These are phyloP conservation scores for Geranium brycei DNA, from an alignment of 345 rosid genomes.

Conservation along the genomic window DNA sequence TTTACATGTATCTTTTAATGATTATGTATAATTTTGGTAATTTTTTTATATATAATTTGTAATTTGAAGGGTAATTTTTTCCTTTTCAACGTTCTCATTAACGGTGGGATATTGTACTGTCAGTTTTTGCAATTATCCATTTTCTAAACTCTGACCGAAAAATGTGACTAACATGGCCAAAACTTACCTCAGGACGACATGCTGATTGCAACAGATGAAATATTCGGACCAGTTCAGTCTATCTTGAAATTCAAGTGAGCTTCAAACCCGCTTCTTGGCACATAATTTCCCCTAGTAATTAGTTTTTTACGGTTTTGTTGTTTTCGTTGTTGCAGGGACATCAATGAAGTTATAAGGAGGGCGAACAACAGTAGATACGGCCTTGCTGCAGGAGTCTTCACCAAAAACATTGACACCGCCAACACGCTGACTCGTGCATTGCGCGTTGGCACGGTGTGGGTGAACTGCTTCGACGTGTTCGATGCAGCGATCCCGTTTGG, in stretches of 20 bases:
- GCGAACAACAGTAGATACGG: conserved; percentile 55
- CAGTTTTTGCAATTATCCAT: too few relatives aligned
- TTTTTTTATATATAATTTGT: too few relatives aligned
- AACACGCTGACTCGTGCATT: conserved; percentile 59
- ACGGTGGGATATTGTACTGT: too few relatives aligned
- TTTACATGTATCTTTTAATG: too few relatives aligned
- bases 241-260: conserved; percentile 81
- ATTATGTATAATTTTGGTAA: too few relatives aligned
- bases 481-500: conserved; percentile 87
- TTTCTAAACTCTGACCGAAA: neutral
- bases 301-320: neutral
- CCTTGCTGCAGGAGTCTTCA: conserved; percentile 79
- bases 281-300: neutral
- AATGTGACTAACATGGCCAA: neutral
- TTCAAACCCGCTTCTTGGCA: neutral
- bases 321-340: conserved; percentile 30
- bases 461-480: conserved; percentile 63
- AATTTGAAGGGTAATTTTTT: too few relatives aligned
- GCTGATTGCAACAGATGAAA: conserved; percentile 83
- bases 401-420: conserved; percentile 63
- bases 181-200: conserved; percentile 54
- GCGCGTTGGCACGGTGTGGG: conserved; percentile 63
- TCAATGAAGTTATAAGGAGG: conserved; percentile 53
- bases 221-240: conserved; percentile 89
- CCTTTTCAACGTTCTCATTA: too few relatives aligned